Base-by-base conservation (phyloP, 345 rosid genomes). In the Linum tenue region DNA sequence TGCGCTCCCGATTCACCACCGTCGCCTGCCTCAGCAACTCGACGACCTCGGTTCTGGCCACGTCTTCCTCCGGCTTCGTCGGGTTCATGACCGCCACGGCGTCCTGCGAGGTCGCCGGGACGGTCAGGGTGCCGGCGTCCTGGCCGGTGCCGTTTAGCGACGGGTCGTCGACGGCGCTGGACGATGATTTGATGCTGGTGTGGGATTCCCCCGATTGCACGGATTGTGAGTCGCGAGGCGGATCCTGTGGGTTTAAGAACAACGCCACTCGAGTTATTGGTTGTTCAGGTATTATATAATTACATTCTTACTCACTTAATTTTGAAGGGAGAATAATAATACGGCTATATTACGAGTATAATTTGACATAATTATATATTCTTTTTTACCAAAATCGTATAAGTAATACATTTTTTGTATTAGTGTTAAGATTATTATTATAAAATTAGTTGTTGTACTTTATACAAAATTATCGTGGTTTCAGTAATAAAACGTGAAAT, bases 151-250 rank as follows among this genome's bases (percentile, higher is more conserved):
- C 53, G n/a, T 11, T 57, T 2, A 50, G 66, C n/a, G 82, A 81
- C 50, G 76, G 72, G 36, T 77, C 77, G 58, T 51, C 85, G 2
- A 62, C 48, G 57, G 70, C 69, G 43, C 79, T 91, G 60, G 69
- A 67, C 10, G 71, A 62, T 22, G 95, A 85, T 64, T 70, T 87
- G 56, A 70, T 56, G 74, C 56, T 89, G 12, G 72, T 81, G 53
- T 91, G 96, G 98, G 16, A 58, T 67, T 55, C 64, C 2, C 91
- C 96, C 12, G 73, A 77, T 62, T 92, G 95, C 69, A 62, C 42
- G 2, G 60, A 70, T 5, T 92, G 96, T 69, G 82, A 87, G 73
- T 64, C 68, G 36, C 22, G 69, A 40, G 80, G 85, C 55, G 70
- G 74, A 42, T 67, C 41, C 8, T 92, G 95, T 37, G 86, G 91